Base-by-base conservation (phyloP, 1,284 basidiomycete genomes). In the Austroboletus niveus region DNA sequence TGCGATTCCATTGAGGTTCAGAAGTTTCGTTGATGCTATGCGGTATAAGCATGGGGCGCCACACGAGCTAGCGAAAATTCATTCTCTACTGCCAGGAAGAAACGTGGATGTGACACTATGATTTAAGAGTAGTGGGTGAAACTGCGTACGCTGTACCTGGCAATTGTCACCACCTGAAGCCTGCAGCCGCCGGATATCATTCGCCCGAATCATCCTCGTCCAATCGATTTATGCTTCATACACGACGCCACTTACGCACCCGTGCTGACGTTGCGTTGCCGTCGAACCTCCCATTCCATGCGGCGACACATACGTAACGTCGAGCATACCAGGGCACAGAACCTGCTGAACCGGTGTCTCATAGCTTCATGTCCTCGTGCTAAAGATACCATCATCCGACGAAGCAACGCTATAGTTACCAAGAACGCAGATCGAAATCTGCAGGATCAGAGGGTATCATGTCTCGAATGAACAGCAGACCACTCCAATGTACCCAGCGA, bases 351-450 rank as follows among this genome's bases (percentile, higher is more conserved):
- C 29, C 7, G 49, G 39, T 3, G 14, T 38, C 8, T 45, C 17
- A 27, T 41, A 29, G 2, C 29, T n/a, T 27, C 17, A 50, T 5
- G 44, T 17, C 31, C 47, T 52, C 30, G 45, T 51, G 35, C 60
- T 64, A 9, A 43, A 8, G 10, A 34, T 0, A 4, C 34, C n/a
- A 8, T 17, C 20, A 24, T 20, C n/a, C 7, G 41, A 39, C 10
- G 12, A 42, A 45, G 35, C 0, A 24, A 27, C 24, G 15, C 9
- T 15, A 12, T 15, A 7, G 52, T 43, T 5, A 53, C 59, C 59
- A 59, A 29, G 42, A 35, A 32, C 59, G 61, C 8, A 61, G 49
- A 20, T 57, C 53, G 30, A 60, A 61, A 44, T 61, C 59, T 6
- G 49, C 42, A n/a, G 56, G 59, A 50, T 61, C 48, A 1, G 48